Conservation (phyloP, 345 rosid genomes). For the Rubroshorea leprosula region DNA sequence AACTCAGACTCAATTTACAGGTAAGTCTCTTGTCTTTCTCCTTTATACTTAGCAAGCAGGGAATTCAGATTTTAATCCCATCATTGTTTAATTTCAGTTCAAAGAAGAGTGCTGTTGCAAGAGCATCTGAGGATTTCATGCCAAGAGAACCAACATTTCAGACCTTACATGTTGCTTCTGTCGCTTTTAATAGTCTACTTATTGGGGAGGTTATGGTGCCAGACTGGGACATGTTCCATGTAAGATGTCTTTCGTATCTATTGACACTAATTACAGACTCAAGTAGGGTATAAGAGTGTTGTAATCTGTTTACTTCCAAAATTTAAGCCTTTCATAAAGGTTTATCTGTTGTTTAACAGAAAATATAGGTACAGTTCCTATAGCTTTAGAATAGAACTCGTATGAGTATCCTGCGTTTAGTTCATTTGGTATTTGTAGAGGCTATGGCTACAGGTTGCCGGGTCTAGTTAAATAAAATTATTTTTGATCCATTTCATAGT, state of each 20-base stretch:
- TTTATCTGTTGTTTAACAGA: too few species aligned
- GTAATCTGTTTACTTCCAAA: background rate
- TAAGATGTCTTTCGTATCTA: conserved; percentile 19
- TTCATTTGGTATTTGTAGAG: too few species aligned
- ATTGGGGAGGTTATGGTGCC: conserved; percentile 56
- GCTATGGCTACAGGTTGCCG: background rate
- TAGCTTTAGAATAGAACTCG: too few species aligned
- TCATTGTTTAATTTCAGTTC: conserved; percentile 29
- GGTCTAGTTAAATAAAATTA: background rate
- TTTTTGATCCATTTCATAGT: conserved; percentile 31
- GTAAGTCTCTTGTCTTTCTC: conserved; percentile 25
- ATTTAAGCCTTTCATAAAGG: background rate
- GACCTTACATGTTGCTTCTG: conserved; percentile 51
- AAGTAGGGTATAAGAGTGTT: too few species aligned
- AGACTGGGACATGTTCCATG: conserved; percentile 69
- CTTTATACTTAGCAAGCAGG: background rate
- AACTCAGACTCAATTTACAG: conserved; percentile 50
- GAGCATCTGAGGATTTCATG: conserved; percentile 67
- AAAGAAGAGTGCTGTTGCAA: conserved; percentile 39
- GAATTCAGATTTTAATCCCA: conserved; percentile 10
- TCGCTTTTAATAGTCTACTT: conserved; percentile 54
- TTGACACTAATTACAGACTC: too few species aligned
- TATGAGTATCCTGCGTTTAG: too few species aligned
- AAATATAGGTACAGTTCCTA: too few species aligned
- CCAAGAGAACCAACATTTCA: conserved; percentile 51